Conservation (phyloP, 768 basidiomycete genomes). For the Pilatotrama ljubarskyi region DNA sequence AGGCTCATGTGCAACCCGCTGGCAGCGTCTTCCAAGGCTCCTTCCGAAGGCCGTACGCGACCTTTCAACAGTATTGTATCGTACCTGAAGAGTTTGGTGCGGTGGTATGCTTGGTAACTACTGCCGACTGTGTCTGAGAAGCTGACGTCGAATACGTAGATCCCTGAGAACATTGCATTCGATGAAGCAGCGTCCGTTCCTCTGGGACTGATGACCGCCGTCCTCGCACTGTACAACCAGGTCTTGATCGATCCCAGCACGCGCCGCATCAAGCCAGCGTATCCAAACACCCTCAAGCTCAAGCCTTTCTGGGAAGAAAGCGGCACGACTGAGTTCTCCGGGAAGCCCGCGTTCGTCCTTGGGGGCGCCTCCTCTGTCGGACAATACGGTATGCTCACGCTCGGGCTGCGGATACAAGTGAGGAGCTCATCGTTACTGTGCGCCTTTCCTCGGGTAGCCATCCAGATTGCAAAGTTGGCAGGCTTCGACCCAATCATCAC, state of each 20-base stretch:
- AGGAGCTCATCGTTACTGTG: no score
- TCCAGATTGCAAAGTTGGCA: conserved; percentile 27
- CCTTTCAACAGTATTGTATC: conserved; percentile 31
- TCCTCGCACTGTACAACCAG: conserved; percentile 31
- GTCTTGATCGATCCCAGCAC: no score
- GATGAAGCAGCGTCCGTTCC: conserved; percentile 35
- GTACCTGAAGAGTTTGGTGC: conserved; percentile 28
- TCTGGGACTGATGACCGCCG: conserved; percentile 32
- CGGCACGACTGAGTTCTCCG: conserved; percentile 4
- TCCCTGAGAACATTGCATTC: conserved; percentile 32
- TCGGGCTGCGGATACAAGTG: no score
- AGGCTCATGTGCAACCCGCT: neutral
- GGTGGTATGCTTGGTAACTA: no score
- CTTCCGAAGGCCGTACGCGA: neutral
- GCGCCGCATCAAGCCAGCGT: conserved; percentile 7
- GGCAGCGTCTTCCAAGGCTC: conserved; percentile 14
- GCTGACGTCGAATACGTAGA: no score
- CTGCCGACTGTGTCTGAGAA: no score
- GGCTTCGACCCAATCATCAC: conserved; percentile 3
- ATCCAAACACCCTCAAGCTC: conserved; percentile 6
- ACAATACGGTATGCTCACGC: conserved; percentile 33
- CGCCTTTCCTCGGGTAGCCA: no score
- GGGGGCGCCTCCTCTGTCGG: conserved; percentile 33
- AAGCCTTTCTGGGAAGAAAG: conserved; percentile 16
- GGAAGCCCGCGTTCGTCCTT: conserved; percentile 29